Evolutionary conservation across 2,329 filamentous ascomycete genomes (phyloP).

Genomic region (Purpureocillium lavendulum): DNA sequence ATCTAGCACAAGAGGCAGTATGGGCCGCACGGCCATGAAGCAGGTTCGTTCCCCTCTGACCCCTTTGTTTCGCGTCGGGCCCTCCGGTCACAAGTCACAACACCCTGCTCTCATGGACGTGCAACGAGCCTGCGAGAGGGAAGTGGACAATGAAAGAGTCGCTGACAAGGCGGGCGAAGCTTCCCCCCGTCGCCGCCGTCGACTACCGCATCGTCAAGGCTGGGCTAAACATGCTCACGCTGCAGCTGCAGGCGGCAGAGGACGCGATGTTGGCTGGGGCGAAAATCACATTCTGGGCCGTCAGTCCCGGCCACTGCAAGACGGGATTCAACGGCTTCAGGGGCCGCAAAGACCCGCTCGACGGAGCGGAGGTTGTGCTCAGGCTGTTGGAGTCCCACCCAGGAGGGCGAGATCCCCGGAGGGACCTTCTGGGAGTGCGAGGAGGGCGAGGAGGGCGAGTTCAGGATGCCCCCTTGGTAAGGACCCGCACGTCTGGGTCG

Average conservation of each 20-base stretch:
- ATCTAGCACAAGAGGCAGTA: constrained; percentile 10
- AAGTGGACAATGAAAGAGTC: background rate
- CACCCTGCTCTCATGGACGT: too few relatives aligned
- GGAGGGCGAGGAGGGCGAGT: background rate
- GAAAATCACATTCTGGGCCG: constrained; percentile 9
- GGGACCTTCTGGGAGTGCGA: background rate
- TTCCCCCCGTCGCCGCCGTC: too few relatives aligned
- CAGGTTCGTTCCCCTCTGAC: constrained; percentile 1
- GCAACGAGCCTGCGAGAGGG: too few relatives aligned
- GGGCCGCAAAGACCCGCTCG: background rate
- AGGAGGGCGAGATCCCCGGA: background rate
- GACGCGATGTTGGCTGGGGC: constrained; percentile 1
- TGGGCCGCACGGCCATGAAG: constrained; percentile 8
- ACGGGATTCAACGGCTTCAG: constrained; percentile 11
- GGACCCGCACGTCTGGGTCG: too few relatives aligned
- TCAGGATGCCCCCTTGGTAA: background rate
- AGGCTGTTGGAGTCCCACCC: background rate
- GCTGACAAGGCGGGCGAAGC: constrained; percentile 2
- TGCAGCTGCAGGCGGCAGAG: constrained; percentile 7
- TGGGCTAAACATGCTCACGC: constrained; percentile 12
- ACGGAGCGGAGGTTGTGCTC: background rate
- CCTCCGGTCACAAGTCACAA: too few relatives aligned
- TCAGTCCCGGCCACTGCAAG: constrained; percentile 10
- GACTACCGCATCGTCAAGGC: constrained; percentile 10
- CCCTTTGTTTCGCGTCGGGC: background rate